Conservation (phyloP, 192 early-diverging fungal species). For the Umbelopsis vinacea region DNA sequence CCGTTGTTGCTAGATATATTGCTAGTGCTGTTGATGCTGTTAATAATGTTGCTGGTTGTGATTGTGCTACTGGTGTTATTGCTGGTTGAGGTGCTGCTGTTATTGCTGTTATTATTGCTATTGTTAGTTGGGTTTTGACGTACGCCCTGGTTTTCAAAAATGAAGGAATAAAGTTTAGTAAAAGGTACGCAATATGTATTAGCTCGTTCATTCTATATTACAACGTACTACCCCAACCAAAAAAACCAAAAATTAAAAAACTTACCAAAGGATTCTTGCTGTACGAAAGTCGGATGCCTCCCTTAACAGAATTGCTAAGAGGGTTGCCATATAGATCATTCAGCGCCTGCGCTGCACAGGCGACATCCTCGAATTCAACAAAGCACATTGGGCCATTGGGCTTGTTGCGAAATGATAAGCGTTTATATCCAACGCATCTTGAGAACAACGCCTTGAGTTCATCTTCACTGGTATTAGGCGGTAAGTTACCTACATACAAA, state of each 20-base stretch:
- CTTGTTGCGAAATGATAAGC: slow-evolving; percentile 86
- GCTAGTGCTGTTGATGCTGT: slow-evolving; percentile 17
- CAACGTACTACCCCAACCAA: no score
- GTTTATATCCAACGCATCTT: slow-evolving; percentile 84
- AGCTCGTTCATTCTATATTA: neutral
- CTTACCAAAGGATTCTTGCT: slow-evolving; percentile 89
- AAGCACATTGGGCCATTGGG: slow-evolving; percentile 99
- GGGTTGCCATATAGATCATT: slow-evolving; percentile 86
- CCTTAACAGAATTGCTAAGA: slow-evolving; percentile 84
- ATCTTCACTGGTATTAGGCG: slow-evolving; percentile 88
- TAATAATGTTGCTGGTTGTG: slow-evolving; percentile 17
- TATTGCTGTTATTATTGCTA: slow-evolving; percentile 15
- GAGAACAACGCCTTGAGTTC: slow-evolving; percentile 86
- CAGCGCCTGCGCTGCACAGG: slow-evolving; percentile 90
- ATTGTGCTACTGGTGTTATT: neutral
- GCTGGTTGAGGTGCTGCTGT: slow-evolving; percentile 22
- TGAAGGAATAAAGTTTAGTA: neutral
- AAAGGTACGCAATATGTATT: neutral
- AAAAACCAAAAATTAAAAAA: neutral
- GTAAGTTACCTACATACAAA: slow-evolving; percentile 97
- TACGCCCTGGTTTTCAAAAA: neutral
- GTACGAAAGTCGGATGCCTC: slow-evolving; percentile 93
- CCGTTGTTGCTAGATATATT: slow-evolving; percentile 23
- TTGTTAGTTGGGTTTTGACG: slow-evolving; percentile 18
- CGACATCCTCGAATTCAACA: slow-evolving; percentile 98